phyloP scores from a whole-genome alignment of 257 asterid species.

The Catharanthus roseus region DNA sequence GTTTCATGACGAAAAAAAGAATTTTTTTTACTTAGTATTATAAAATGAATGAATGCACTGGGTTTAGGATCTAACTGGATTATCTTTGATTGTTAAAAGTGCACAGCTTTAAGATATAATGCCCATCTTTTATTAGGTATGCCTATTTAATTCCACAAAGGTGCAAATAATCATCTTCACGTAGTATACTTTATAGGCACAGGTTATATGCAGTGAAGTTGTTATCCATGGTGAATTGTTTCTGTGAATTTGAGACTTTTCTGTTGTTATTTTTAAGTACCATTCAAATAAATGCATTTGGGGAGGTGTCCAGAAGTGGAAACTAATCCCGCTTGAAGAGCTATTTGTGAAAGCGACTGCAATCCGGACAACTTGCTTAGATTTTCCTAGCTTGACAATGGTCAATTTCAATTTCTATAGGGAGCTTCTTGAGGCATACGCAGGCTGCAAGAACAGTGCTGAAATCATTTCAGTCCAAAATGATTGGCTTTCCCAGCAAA shows the following conservation, averaged over 20 bases:
- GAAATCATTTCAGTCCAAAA: slow-evolving; percentile 70
- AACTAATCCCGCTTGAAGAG: background rate
- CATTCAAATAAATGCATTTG: background rate
- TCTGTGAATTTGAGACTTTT: too few relatives aligned
- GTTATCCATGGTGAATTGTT: background rate
- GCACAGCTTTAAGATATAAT: background rate
- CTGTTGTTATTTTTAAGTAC: background rate
- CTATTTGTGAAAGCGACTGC: background rate
- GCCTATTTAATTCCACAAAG: background rate
- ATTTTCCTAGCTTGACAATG: slow-evolving; percentile 9
- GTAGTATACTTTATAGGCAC: background rate
- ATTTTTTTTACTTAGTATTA: background rate
- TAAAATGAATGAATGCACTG: background rate
- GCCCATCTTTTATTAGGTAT: background rate
- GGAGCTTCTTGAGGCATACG: slow-evolving; percentile 80
- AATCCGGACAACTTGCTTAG: background rate
- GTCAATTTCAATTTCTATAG: slow-evolving; percentile 29
- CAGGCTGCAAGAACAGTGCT: slow-evolving; percentile 62
- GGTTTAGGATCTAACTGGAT: background rate
- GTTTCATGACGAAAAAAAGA: background rate
- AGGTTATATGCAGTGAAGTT: background rate
- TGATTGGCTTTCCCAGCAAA: slow-evolving; percentile 77
- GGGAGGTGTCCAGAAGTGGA: background rate
- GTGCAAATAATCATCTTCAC: background rate
- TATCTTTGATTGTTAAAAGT: background rate